Evolutionary conservation across 139 green algal species (phyloP).

Genomic region (Closterium sp.): DNA sequence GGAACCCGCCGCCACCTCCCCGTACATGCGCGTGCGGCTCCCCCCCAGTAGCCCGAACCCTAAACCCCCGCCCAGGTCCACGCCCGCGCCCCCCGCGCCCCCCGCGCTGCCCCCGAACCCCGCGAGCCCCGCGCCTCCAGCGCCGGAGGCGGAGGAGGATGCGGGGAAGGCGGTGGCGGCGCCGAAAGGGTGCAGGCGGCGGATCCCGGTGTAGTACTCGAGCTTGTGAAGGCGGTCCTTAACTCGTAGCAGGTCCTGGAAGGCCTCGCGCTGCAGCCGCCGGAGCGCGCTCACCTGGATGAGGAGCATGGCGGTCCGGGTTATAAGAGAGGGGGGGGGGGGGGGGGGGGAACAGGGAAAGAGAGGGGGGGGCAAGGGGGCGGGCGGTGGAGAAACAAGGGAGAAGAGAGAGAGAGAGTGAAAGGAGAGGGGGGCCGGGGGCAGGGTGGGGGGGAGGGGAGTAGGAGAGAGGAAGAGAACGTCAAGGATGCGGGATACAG

Average conservation of each 20-base stretch:
- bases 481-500: too few relatives aligned
- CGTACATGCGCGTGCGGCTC: background rate
- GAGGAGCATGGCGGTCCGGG: too few relatives aligned
- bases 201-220: slow-evolving; percentile 16
- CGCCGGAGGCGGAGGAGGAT: background rate
- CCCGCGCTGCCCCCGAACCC: background rate
- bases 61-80: too few relatives aligned
- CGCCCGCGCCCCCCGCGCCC: background rate
- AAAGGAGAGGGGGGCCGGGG: too few relatives aligned
- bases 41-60: too few relatives aligned
- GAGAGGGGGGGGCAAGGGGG: too few relatives aligned
- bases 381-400: too few relatives aligned
- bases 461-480: too few relatives aligned
- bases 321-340: too few relatives aligned
- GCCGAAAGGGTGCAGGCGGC: background rate
- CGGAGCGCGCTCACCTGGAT: slow-evolving; percentile 35
- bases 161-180: background rate
- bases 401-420: too few relatives aligned
- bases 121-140: background rate
- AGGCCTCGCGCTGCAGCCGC: slow-evolving; percentile 35
- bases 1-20: slow-evolving; percentile 8
- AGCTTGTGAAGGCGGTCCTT: slow-evolving; percentile 29
- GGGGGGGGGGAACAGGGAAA: too few relatives aligned
- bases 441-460: too few relatives aligned
- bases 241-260: slow-evolving; percentile 25